Percentiles rank a stretch among this genome's conserved stretches.
Conservation (phyloP, 306 rosid species). For the Dryas octopetala region DNA sequence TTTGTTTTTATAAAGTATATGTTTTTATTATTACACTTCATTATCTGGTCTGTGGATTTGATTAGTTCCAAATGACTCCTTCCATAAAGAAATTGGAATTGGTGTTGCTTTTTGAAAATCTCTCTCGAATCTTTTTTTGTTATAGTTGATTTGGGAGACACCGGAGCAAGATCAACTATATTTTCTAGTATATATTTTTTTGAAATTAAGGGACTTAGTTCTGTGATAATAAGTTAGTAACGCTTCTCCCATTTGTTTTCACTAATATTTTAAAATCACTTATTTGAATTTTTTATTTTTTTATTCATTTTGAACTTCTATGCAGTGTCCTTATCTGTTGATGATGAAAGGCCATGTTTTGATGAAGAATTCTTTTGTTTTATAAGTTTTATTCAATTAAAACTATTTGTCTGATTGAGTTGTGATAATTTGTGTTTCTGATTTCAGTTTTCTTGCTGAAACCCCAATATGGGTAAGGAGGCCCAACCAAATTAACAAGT, state of each 20-base stretch:
- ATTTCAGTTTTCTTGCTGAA: conserved; percentile 10
- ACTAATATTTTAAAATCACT: no score
- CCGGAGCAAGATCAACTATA: conserved; percentile 37
- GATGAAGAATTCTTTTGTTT: conserved; percentile 1
- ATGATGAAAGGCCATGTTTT: not conserved
- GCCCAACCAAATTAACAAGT: not conserved
- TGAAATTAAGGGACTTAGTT: not conserved
- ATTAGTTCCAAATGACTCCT: conserved; percentile 6
- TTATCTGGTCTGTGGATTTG: conserved; percentile 55
- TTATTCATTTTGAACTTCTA: not conserved
- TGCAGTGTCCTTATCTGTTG: not conserved
- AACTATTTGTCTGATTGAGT: not conserved
- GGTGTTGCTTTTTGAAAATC: conserved; percentile 40
- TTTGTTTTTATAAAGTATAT: no score
- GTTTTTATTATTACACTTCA: conserved; percentile 32
- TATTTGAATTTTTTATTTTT: no score
- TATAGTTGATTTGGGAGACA: conserved; percentile 25
- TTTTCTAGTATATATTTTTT: not conserved
- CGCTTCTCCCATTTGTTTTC: no score
- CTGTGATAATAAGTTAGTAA: no score
- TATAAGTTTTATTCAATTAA: no score
- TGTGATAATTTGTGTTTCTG: not conserved
- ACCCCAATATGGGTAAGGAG: not conserved
- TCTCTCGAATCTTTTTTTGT: not conserved
- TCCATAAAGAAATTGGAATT: conserved; percentile 21